phyloP scores from a whole-genome alignment of 345 rosid genomes.

The Eucalyptus sp. region DNA sequence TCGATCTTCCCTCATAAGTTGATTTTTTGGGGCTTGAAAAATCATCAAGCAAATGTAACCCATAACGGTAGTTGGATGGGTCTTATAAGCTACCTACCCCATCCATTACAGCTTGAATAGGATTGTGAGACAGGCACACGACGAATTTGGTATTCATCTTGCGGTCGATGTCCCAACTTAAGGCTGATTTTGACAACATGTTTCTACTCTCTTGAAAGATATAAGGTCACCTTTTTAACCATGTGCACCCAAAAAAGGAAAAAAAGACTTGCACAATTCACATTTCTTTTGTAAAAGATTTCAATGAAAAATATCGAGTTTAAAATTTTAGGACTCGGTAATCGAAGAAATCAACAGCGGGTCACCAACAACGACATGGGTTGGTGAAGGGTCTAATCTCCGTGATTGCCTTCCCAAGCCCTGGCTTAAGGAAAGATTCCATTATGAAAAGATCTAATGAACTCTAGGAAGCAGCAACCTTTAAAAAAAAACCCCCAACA shows the following conservation, averaged over 20 bases:
- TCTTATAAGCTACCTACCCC: neutral
- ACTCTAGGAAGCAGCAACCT: neutral
- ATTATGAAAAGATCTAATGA: neutral
- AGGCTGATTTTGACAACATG: no score
- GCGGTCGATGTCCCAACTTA: no score
- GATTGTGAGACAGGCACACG: neutral
- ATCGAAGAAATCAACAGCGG: neutral
- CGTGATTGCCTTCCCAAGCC: neutral
- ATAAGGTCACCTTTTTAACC: no score
- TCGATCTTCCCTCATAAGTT: neutral
- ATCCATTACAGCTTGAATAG: neutral
- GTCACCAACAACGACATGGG: neutral
- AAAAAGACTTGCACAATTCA: neutral
- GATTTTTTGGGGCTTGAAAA: neutral
- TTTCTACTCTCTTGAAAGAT: no score
- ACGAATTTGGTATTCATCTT: neutral
- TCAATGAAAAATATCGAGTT: no score
- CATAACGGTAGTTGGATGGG: neutral
- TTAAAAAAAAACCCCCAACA: no score
- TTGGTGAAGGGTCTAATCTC: neutral
- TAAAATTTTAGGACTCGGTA: neutral
- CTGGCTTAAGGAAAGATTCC: neutral
- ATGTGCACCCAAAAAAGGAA: no score
- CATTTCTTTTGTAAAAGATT: neutral
- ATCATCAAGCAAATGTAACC: neutral